Evolutionary conservation across 306 rosid genomes (phyloP), one percentile per base, ranked within the genome.

Genomic region (Leucaena leucocephala): DNA sequence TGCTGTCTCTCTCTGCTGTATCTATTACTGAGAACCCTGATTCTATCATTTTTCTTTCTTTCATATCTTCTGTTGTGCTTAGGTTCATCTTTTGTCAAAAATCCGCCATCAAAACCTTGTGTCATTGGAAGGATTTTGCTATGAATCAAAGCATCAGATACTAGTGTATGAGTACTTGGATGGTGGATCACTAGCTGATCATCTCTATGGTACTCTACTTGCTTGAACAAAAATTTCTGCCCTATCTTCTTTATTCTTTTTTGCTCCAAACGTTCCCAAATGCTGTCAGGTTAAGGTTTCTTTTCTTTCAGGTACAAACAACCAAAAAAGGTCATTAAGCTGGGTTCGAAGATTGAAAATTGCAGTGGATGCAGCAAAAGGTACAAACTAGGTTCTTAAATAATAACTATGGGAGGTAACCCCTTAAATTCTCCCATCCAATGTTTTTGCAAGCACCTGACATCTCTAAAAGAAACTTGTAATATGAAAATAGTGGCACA

Each of bases 281-380:
- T 52, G 75, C 52, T 52, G 8, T 74, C 82, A 78, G 10, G 35
- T 65, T 15, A 22, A 55, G 72, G 50, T 17, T 33, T 38, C 68
- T 71, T 76, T 77, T 52, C 43, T 64, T 38, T 45, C 90, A 94
- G 98, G 97, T 70, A 49, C 85, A 79, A 89, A 82, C 67, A 86
- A 87, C 65, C 77, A 77, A 72, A 89, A 79, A 63, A 81, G 85
- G 66, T 84, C 93, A 61, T 86, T 94, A 57, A 94, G 97, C 72
- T 94, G 98, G 98, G 89, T 91, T 74, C 86, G 97, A 43, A 89
- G 98, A 88, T 89, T 94, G 88, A 94, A 94, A 89, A 91, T 94
- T 78, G 95, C 97, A 39, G 89, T 91, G 14, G 98, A 94, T 86
- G 97, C 98, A 75, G 97, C 97, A 64, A 94, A 94, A 89, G 98